Percentiles rank a stretch among this genome's conserved stretches.
Conservation (phyloP, 2,329 filamentous ascomycete genomes). For the Dactylonectria macrodidyma region DNA sequence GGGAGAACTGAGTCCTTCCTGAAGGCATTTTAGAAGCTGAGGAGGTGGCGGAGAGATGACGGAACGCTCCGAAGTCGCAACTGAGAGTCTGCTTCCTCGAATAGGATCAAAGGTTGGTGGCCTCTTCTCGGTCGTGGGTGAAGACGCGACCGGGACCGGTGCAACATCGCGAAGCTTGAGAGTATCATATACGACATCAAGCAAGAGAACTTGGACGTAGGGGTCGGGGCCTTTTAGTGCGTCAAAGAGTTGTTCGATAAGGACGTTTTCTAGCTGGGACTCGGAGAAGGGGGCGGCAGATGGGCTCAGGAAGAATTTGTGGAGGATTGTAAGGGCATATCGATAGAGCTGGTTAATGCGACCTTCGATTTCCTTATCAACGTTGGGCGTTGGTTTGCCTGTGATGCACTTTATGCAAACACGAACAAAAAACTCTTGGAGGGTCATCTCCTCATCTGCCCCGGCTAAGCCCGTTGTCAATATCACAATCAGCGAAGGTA, state of each 20-base stretch:
- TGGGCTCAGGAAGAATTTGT: conserved; percentile 77
- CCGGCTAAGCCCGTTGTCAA: conserved; percentile 58
- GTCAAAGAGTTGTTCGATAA: conserved; percentile 78
- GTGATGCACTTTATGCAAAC: conserved; percentile 75
- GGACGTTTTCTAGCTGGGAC: conserved; percentile 77
- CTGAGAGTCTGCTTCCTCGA: conserved; percentile 57
- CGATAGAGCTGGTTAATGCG: conserved; percentile 79
- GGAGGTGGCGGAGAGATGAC: conserved; percentile 68
- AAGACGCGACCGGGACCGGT: conserved; percentile 57
- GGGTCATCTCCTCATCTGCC: conserved; percentile 67
- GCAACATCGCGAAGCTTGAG: conserved; percentile 74
- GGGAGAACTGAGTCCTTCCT: conserved; percentile 82
- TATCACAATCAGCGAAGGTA: background rate
- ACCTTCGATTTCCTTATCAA: conserved; percentile 46
- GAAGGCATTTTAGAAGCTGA: conserved; percentile 86
- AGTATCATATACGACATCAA: conserved; percentile 83
- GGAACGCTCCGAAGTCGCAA: conserved; percentile 50
- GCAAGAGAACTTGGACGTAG: conserved; percentile 81
- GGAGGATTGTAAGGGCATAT: conserved; percentile 77
- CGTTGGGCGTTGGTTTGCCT: conserved; percentile 38
- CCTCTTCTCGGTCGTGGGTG: conserved; percentile 64
- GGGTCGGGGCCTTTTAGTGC: conserved; percentile 75
- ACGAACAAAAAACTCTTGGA: conserved; percentile 79
- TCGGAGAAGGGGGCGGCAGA: conserved; percentile 71
- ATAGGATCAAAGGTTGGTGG: conserved; percentile 59